Conservation (phyloP, 176 grass and related monocot genomes). For the Eragrostis nindensis region DNA sequence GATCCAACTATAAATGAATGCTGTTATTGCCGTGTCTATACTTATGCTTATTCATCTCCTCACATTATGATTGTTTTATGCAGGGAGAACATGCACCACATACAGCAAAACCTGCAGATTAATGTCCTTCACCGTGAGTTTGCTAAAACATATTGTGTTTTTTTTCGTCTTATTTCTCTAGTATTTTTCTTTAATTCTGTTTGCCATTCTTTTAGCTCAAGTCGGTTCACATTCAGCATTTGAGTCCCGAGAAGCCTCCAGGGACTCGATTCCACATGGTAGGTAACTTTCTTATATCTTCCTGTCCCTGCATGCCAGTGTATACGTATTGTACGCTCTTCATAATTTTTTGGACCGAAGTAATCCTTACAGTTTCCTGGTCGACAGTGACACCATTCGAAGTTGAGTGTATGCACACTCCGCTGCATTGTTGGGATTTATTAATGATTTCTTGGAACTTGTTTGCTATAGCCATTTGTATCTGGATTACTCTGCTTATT, state of each 20-base stretch:
- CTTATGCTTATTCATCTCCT: conserved; percentile 31
- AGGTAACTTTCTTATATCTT: too few relatives aligned
- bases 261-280: conserved; percentile 49
- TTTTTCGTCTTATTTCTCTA: conserved; percentile 11
- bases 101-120: conserved; percentile 66
- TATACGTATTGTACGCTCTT: too few relatives aligned
- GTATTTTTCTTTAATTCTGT: conserved; percentile 38
- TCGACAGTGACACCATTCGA: too few relatives aligned
- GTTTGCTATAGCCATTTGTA: conserved; percentile 21
- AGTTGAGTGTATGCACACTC: too few relatives aligned
- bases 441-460: conserved; percentile 7
- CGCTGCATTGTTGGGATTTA: too few relatives aligned
- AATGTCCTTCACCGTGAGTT: conserved; percentile 59
- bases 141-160: not conserved
- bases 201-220: conserved; percentile 50
- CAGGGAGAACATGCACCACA: conserved; percentile 58
- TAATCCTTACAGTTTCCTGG: too few relatives aligned
- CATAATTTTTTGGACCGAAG: too few relatives aligned
- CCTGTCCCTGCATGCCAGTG: too few relatives aligned
- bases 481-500: conserved; percentile 11
- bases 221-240: conserved; percentile 41
- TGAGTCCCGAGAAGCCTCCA: conserved; percentile 54
- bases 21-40: conserved; percentile 41
- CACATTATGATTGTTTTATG: conserved; percentile 51
- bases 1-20: conserved; percentile 37